phyloP scores from a whole-genome alignment of 2,329 filamentous ascomycete genomes.

The Clarireedia homoeocarpa region DNA sequence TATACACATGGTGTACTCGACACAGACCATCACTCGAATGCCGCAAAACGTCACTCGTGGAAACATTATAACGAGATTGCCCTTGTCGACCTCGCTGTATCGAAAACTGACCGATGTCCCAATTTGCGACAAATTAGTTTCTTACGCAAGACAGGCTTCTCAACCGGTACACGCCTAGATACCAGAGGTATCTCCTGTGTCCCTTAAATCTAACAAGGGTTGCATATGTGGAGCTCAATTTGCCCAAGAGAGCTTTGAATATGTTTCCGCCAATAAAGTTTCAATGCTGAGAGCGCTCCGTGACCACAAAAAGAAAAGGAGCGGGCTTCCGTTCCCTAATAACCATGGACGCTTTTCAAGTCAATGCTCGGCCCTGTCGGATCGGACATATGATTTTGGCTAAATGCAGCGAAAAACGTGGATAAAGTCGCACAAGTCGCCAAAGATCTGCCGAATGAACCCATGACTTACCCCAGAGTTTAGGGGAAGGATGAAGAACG shows the following conservation, averaged over 20 bases:
- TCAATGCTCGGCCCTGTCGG: background rate
- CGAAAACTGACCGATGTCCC: background rate
- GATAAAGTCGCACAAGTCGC: constrained; percentile 2
- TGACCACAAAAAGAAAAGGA: background rate
- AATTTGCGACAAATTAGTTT: background rate
- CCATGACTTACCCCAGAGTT: constrained; percentile 8
- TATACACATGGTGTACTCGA: background rate
- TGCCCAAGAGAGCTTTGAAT: background rate
- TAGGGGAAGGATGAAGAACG: background rate
- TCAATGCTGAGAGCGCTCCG: background rate
- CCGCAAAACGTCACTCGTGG: background rate
- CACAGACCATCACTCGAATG: background rate
- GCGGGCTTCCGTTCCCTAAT: background rate
- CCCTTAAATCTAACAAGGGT: background rate
- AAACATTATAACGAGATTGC: background rate
- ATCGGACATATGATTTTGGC: background rate
- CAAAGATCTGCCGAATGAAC: background rate
- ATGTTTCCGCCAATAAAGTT: constrained; percentile 1
- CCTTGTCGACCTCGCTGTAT: background rate
- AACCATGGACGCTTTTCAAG: background rate
- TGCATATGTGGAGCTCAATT: background rate
- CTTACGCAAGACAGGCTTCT: background rate
- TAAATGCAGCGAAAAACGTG: constrained; percentile 1
- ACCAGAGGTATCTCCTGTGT: background rate
- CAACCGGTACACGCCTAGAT: background rate